Percentiles rank a stretch among this genome's conserved stretches.
Conservation (phyloP, 345 rosid species). For the Physaria fendleri region DNA sequence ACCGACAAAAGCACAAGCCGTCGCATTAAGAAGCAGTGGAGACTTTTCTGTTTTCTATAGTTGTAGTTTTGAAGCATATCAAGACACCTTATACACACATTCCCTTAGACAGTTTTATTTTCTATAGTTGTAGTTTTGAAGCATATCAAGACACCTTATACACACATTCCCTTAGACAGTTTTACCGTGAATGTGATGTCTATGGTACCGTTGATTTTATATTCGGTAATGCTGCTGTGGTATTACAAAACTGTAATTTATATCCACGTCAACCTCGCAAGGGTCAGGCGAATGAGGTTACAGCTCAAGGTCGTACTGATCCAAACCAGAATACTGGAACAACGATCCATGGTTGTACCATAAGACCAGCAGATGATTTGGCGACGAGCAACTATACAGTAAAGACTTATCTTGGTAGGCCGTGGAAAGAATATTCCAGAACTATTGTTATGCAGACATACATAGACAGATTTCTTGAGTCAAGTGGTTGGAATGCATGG, state of each 20-base stretch:
- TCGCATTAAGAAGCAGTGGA: slow-evolving; percentile 67
- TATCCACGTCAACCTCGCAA: slow-evolving; percentile 67
- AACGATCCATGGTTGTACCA: slow-evolving; percentile 50
- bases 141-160: slow-evolving; percentile 86
- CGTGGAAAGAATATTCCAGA: slow-evolving; percentile 88
- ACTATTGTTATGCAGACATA: slow-evolving; percentile 56
- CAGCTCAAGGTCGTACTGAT: slow-evolving; percentile 81
- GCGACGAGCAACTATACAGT: slow-evolving; percentile 40
- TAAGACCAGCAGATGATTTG: slow-evolving; percentile 59
- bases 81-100: slow-evolving; percentile 77
- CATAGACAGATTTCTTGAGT: slow-evolving; percentile 47
- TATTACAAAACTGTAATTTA: slow-evolving; percentile 68
- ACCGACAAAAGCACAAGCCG: slow-evolving; percentile 74
- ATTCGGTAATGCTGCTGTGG: slow-evolving; percentile 87
- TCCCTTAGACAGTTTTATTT: slow-evolving; percentile 79
- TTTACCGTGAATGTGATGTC: slow-evolving; percentile 80
- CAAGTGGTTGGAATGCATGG: slow-evolving; percentile 77
- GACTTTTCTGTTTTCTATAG: slow-evolving; percentile 71
- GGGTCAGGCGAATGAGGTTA: slow-evolving; percentile 71
- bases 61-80: slow-evolving; percentile 85
- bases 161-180: slow-evolving; percentile 70
- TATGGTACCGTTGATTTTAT: slow-evolving; percentile 93
- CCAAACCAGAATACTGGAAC: slow-evolving; percentile 90
- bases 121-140: slow-evolving; percentile 80
- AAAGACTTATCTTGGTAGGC: slow-evolving; percentile 67